Evolutionary conservation across 176 grass and related monocot genomes (phyloP).

Genomic region (Elymus sibiricus): DNA sequence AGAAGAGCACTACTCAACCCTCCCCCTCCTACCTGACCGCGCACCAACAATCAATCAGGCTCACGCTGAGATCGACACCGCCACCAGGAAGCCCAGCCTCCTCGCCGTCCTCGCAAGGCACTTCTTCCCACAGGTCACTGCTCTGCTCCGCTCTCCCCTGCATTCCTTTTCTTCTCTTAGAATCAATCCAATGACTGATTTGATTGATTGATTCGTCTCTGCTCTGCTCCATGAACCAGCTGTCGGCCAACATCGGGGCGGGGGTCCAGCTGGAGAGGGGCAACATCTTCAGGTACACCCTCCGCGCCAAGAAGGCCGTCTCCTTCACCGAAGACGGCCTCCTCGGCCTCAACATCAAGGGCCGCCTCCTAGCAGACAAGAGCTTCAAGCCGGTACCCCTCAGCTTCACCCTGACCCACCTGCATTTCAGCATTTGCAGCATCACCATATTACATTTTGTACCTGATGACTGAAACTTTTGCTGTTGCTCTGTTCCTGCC

Average conservation of each 20-base stretch:
- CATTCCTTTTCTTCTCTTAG: neutral
- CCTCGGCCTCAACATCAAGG: conserved; percentile 67
- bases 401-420: neutral
- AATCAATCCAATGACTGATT: neutral
- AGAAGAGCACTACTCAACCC: neutral
- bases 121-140: conserved; percentile 62
- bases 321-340: conserved; percentile 34
- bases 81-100: conserved; percentile 39
- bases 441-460: neutral
- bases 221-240: conserved; percentile 20
- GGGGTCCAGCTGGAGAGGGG: conserved; percentile 53
- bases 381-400: conserved; percentile 55
- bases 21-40: neutral
- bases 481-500: too few species aligned
- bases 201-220: neutral
- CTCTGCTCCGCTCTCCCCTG: neutral
- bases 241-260: conserved; percentile 56
- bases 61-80: conserved; percentile 71
- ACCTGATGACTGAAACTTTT: neutral
- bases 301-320: conserved; percentile 65
- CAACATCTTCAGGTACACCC: conserved; percentile 45
- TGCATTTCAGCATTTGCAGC: neutral
- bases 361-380: conserved; percentile 38
- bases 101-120: conserved; percentile 59
- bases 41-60: conserved; percentile 34